Conservation (phyloP, 2,329 filamentous ascomycete species). For the Trichoderma lentiforme region DNA sequence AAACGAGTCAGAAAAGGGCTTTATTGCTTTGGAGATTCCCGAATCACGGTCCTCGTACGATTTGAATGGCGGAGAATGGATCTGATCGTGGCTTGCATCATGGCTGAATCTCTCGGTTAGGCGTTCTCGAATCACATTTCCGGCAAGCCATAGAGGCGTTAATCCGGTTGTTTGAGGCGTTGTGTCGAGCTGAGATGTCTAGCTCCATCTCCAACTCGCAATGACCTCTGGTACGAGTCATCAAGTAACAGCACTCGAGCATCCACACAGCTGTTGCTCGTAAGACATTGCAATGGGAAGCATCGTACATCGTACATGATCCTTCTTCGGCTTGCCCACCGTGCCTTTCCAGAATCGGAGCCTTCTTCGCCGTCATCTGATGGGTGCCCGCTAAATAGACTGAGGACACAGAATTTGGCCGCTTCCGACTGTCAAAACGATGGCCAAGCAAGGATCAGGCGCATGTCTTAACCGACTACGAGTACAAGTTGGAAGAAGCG, state of each 20-base stretch:
- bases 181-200: neutral
- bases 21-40: neutral
- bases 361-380: neutral
- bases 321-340: neutral
- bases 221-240: neutral
- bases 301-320: neutral
- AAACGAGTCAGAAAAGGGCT: neutral
- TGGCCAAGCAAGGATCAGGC: neutral
- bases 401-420: neutral
- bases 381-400: neutral
- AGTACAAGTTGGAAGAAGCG: neutral
- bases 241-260: neutral
- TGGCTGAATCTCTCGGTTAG: neutral
- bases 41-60: neutral
- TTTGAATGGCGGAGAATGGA: neutral
- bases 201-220: neutral
- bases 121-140: neutral
- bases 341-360: neutral
- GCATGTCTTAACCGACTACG: neutral
- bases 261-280: neutral
- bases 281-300: neutral
- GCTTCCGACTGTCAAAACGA: neutral
- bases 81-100: neutral
- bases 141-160: neutral
- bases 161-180: neutral